Evolutionary conservation across 106 monocot species (phyloP), one percentile per base, ranked within the genome.

Genomic region (Acorus gramineus): DNA sequence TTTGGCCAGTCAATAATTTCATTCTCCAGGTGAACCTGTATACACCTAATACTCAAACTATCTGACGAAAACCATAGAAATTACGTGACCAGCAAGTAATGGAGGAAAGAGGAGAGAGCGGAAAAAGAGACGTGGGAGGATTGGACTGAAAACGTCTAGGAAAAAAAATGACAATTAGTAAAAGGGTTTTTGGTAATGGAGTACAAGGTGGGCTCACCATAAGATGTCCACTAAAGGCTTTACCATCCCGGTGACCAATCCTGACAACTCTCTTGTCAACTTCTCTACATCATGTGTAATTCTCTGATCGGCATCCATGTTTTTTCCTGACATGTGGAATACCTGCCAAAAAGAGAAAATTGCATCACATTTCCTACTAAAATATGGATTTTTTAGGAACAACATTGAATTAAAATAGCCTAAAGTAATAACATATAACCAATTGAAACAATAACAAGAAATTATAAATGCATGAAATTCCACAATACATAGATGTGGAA

Each of bases 11-110:
- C 70, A 98, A 81, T 14, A 85, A 69, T 64, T 92, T 88, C 98
- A 98, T 98, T 79, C 98, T 85, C 98, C 98, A 98, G 71, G 98
- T 92, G 63, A 98, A 98, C 98, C 98, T 98, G 55, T 47, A 74
- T 28, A 28, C 28, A 28, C 28, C 28, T 28, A 28, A 28, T 28
- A 28, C 28, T 28, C 28, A 28, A 28, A 28, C 28, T 28, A 28
- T 28, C 28, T 28, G 28, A 28, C 28, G 28, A 28, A 28, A 28
- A 28, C 28, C 59, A 49, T 65, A 10, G 60, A 55, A 11, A 60
- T 14, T 7, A 48, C 43, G 28, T 69, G 8, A 50, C 10, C 42
- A 55, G 9, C 6, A 14, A 49, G 4, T 3, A 42, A 47, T 3
- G 45, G 54, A 6, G 7, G 62, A 48, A 51, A 55, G 11, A 56